phyloP scores from a whole-genome alignment of 1,284 basidiomycete genomes.

The Ustilago bromivora region DNA sequence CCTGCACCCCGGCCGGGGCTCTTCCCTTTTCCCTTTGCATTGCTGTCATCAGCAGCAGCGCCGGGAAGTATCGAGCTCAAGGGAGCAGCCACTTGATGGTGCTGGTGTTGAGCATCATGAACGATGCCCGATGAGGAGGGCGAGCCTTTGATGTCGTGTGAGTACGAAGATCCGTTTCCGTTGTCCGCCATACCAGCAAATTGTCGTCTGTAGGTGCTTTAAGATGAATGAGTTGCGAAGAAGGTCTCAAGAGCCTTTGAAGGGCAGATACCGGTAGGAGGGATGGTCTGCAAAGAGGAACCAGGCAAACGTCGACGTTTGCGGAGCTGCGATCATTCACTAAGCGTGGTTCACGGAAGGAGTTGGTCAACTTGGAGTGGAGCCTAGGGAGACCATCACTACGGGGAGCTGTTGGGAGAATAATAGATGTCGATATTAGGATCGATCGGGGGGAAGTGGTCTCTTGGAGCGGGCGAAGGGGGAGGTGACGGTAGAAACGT shows the following conservation, averaged over 20 bases:
- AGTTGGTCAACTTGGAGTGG: neutral
- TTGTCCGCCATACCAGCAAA: slow-evolving; percentile 23
- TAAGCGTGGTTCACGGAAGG: slow-evolving; percentile 11
- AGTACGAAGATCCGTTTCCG: slow-evolving; percentile 23
- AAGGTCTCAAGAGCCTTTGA: slow-evolving; percentile 29
- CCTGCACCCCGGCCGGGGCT: slow-evolving; percentile 14
- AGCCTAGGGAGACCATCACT: neutral
- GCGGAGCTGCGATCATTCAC: slow-evolving; percentile 43
- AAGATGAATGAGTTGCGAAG: neutral
- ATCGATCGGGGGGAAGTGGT: too few species aligned
- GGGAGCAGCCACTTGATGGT: slow-evolving; percentile 1
- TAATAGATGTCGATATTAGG: neutral
- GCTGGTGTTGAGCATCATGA: slow-evolving; percentile 4
- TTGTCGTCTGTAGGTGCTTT: neutral
- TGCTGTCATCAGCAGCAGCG: neutral
- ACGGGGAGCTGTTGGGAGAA: neutral
- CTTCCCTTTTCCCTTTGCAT: neutral
- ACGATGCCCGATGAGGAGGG: slow-evolving; percentile 23
- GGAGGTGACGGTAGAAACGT: neutral
- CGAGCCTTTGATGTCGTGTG: slow-evolving; percentile 26
- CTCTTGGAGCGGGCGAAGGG: neutral
- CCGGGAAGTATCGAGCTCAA: slow-evolving; percentile 6
- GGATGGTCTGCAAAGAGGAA: slow-evolving; percentile 35
- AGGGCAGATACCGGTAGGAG: slow-evolving; percentile 34
- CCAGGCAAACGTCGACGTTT: slow-evolving; percentile 43